Percentiles rank a stretch among this genome's conserved stretches.
Evolutionary conservation across 805 yeast species (phyloP).

Genomic region (Myxozyma melibiosi): DNA sequence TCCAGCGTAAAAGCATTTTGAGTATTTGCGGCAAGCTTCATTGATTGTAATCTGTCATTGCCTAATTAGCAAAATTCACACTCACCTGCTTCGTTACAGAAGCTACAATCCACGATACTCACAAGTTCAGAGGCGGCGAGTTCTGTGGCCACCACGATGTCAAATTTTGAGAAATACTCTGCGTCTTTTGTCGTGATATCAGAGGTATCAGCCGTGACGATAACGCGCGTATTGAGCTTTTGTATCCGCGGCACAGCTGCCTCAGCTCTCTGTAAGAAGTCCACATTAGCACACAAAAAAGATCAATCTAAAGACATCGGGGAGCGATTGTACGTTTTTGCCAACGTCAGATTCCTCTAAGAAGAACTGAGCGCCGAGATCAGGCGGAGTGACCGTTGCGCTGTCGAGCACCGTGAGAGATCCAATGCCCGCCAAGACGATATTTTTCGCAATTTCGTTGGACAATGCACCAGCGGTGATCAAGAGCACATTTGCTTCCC

Average conservation of each 20-base stretch:
- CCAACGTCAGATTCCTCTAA: slow-evolving; percentile 61
- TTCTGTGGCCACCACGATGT: slow-evolving; percentile 77
- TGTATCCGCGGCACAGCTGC: slow-evolving; percentile 59
- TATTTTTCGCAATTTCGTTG: slow-evolving; percentile 78
- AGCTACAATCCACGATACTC: background rate
- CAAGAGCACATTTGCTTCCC: slow-evolving; percentile 69
- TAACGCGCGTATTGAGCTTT: slow-evolving; percentile 80
- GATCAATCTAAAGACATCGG: background rate
- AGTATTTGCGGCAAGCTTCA: slow-evolving; percentile 54
- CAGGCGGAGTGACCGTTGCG: slow-evolving; percentile 57
- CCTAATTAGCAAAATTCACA: background rate
- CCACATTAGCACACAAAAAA: background rate
- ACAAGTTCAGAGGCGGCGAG: slow-evolving; percentile 47
- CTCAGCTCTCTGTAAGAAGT: slow-evolving; percentile 48
- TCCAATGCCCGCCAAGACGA: slow-evolving; percentile 88
- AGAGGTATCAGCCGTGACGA: slow-evolving; percentile 47
- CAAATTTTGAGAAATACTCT: slow-evolving; percentile 57
- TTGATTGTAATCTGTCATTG: slow-evolving; percentile 48
- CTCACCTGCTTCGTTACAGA: background rate
- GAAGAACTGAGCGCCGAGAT: slow-evolving; percentile 76
- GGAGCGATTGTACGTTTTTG: slow-evolving; percentile 33
- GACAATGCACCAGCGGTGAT: slow-evolving; percentile 78
- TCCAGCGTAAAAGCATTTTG: slow-evolving; percentile 67
- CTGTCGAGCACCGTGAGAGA: slow-evolving; percentile 69
- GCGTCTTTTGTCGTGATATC: slow-evolving; percentile 37